Percentiles rank a stretch among this genome's conserved stretches.
Evolutionary conservation across 805 yeast genomes (phyloP).

Genomic region (Yamadazyma paraphyllophila): DNA sequence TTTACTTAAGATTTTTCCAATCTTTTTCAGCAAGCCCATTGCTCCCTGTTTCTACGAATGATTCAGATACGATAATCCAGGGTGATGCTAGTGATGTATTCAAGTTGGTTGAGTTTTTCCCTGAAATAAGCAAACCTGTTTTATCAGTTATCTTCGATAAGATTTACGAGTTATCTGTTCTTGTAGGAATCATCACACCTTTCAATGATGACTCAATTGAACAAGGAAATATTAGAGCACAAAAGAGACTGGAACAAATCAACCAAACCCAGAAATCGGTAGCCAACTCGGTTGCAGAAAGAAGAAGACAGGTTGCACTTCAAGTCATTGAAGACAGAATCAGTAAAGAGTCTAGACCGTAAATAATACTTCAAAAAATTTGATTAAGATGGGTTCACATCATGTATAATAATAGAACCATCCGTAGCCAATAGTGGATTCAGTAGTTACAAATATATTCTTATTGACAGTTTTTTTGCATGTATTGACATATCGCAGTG

Average conservation of each 20-base stretch:
- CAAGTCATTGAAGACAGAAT: conserved; percentile 67
- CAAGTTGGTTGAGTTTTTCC: conserved; percentile 81
- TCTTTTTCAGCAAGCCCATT: conserved; percentile 51
- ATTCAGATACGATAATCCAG: conserved; percentile 33
- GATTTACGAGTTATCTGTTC: conserved; percentile 33
- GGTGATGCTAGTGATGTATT: conserved; percentile 94
- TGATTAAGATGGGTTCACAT: too few relatives aligned
- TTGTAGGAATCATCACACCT: conserved; percentile 52
- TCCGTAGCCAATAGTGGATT: not conserved
- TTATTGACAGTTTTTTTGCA: too few relatives aligned
- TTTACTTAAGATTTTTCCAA: conserved; percentile 77
- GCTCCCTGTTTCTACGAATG: conserved; percentile 45
- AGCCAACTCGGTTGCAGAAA: conserved; percentile 58
- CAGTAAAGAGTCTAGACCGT: conserved; percentile 7
- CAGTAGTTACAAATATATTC: too few relatives aligned
- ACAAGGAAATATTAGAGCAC: conserved; percentile 69
- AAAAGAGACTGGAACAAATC: conserved; percentile 53
- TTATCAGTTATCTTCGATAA: conserved; percentile 50
- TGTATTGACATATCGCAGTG: not conserved
- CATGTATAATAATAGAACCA: not conserved
- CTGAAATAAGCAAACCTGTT: conserved; percentile 52
- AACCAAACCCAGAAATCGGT: conserved; percentile 40
- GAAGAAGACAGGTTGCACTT: conserved; percentile 74
- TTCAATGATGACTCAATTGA: conserved; percentile 71
- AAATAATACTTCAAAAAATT: not conserved